Percentiles rank a stretch among this genome's conserved stretches.
Conservation (phyloP, 306 rosid species). For the Vigna trinervia region DNA sequence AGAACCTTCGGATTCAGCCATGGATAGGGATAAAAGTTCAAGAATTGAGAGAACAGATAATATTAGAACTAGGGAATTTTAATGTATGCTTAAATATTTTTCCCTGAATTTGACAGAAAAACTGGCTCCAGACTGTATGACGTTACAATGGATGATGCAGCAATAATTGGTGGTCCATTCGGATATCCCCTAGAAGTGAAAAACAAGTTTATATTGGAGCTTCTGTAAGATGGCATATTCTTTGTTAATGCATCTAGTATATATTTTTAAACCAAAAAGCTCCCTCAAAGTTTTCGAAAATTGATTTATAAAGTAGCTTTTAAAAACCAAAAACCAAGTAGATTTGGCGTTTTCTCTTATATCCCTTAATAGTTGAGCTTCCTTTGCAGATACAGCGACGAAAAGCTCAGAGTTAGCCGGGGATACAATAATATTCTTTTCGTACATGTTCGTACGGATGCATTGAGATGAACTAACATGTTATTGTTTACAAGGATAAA, state of each 20-base stretch:
- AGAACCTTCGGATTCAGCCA: neutral
- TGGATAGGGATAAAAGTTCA: neutral
- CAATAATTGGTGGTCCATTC: conserved; percentile 80
- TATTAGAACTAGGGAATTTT: too few species aligned
- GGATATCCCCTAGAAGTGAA: conserved; percentile 77
- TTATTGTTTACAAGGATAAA: neutral
- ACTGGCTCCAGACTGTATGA: conserved; percentile 59
- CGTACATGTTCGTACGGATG: conserved; percentile 61
- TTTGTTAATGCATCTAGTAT: conserved; percentile 6
- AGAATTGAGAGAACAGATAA: too few species aligned
- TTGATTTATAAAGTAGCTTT: neutral
- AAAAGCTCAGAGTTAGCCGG: conserved; percentile 71
- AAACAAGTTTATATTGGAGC: conserved; percentile 72
- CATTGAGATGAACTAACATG: conserved; percentile 36
- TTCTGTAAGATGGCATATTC: conserved; percentile 65
- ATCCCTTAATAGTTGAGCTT: conserved; percentile 18
- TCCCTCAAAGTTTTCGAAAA: neutral
- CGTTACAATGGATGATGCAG: conserved; percentile 86
- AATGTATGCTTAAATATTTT: neutral
- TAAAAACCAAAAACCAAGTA: neutral
- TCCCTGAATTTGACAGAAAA: conserved; percentile 56
- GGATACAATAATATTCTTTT: conserved; percentile 68
- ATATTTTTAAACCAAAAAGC: neutral
- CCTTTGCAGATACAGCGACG: conserved; percentile 73
- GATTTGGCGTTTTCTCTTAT: neutral